Evolutionary conservation across 1,284 basidiomycete species (phyloP).

Genomic region (Leccinum angustisporum): DNA sequence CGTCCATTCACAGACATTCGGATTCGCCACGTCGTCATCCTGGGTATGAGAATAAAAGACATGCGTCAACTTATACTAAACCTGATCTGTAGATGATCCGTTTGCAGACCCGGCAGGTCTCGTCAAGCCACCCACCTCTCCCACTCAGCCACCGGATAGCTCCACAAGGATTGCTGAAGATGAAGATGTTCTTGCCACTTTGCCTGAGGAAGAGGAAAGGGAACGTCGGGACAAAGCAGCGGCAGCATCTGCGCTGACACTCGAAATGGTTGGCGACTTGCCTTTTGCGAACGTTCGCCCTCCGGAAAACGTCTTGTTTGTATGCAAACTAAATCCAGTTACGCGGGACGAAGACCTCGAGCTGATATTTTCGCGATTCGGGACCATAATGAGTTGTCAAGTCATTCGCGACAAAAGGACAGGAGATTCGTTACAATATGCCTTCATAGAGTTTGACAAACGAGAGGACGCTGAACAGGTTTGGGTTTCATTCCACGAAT

Average conservation of each 20-base stretch:
- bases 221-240: slow-evolving; percentile 83
- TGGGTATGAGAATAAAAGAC: slow-evolving; percentile 55
- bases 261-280: slow-evolving; percentile 99
- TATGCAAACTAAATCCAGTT: slow-evolving; percentile 97
- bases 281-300: slow-evolving; percentile 98
- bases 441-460: slow-evolving; percentile 98
- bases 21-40: slow-evolving; percentile 89
- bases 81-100: slow-evolving; percentile 74
- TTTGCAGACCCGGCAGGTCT: slow-evolving; percentile 85
- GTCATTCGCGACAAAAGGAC: slow-evolving; percentile 95
- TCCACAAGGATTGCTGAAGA: slow-evolving; percentile 89
- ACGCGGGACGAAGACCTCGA: slow-evolving; percentile 96
- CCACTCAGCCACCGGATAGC: slow-evolving; percentile 78
- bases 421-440: slow-evolving; percentile 96
- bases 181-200: slow-evolving; percentile 77
- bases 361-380: slow-evolving; percentile 96
- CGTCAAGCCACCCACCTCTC: slow-evolving; percentile 72
- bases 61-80: slow-evolving; percentile 7
- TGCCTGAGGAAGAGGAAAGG: slow-evolving; percentile 83
- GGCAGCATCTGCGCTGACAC: slow-evolving; percentile 88
- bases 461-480: slow-evolving; percentile 92
- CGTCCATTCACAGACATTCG: slow-evolving; percentile 92
- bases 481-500: slow-evolving; percentile 17
- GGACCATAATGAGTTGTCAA: slow-evolving; percentile 94
- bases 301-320: slow-evolving; percentile 97